These are phyloP conservation scores for Dryas octopetala DNA, from an alignment of 306 rosid genomes.

Conservation along the genomic window DNA sequence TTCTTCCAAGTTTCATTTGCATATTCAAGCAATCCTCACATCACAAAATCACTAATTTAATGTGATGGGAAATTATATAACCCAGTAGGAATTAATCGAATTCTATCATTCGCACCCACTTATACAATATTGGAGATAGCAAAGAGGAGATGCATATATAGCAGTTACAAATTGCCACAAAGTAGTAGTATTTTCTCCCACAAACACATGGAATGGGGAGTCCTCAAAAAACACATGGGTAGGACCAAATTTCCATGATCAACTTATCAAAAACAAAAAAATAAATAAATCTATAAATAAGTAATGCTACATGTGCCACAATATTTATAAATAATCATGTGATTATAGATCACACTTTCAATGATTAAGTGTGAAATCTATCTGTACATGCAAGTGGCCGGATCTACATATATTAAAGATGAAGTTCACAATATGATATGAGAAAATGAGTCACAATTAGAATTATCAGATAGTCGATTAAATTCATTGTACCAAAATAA, in stretches of 20 bases:
- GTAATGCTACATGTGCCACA: background rate
- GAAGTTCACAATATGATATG: too few relatives aligned
- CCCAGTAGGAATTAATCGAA: background rate
- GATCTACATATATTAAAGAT: too few relatives aligned
- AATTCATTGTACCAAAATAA: too few relatives aligned
- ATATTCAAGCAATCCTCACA: background rate
- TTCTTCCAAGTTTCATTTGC: background rate
- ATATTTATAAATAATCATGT: too few relatives aligned
- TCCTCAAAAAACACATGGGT: constrained; percentile 23
- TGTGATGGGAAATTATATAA: background rate
- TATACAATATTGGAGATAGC: background rate
- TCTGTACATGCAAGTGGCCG: too few relatives aligned
- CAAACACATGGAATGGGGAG: constrained; percentile 24
- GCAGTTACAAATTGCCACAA: constrained; percentile 13
- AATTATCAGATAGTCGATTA: too few relatives aligned
- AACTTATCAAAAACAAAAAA: too few relatives aligned
- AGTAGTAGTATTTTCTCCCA: background rate
- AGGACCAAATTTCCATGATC: background rate
- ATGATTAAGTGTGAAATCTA: too few relatives aligned
- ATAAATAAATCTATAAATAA: background rate
- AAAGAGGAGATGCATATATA: background rate
- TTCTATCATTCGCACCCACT: background rate
- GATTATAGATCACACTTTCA: too few relatives aligned
- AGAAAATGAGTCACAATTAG: too few relatives aligned
- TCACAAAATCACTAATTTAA: background rate